These are phyloP conservation scores for Trichoderma cornu-damae DNA, from an alignment of 2,329 filamentous ascomycete species.

Conservation along the genomic window DNA sequence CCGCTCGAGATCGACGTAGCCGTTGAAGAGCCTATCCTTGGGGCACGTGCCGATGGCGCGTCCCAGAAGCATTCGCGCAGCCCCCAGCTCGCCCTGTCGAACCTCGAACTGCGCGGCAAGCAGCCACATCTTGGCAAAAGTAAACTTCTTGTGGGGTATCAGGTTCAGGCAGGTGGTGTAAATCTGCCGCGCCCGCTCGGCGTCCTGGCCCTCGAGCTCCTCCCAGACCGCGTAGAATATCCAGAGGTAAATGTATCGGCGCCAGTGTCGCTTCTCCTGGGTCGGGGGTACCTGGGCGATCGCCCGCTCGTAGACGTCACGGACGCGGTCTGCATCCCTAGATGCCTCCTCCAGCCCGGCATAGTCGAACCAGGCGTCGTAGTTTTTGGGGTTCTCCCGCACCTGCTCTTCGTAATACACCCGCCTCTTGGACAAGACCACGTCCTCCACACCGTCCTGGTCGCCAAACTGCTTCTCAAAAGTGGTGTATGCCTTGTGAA, in stretches of 20 bases:
- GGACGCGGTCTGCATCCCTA: constrained; percentile 73
- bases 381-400: constrained; percentile 91
- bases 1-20: constrained; percentile 88
- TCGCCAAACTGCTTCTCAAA: constrained; percentile 99
- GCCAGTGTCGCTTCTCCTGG: constrained; percentile 95
- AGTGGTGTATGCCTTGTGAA: constrained; percentile 93
- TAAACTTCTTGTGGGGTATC: constrained; percentile 94
- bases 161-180: constrained; percentile 84
- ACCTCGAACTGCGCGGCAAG: constrained; percentile 91
- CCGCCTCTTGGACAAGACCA: constrained; percentile 87
- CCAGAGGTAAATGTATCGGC: constrained; percentile 96
- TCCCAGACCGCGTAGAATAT: constrained; percentile 96
- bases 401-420: constrained; percentile 93
- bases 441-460: constrained; percentile 86
- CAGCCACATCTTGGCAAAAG: constrained; percentile 94
- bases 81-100: constrained; percentile 72
- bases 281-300: constrained; percentile 94
- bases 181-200: constrained; percentile 76
- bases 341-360: constrained; percentile 83
- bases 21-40: constrained; percentile 91
- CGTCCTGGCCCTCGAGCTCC: constrained; percentile 77
- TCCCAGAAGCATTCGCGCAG: constrained; percentile 83
- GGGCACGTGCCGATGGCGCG: constrained; percentile 90
- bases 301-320: constrained; percentile 91
- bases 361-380: constrained; percentile 96